These are phyloP conservation scores for Orbilia brochopaga DNA, from an alignment of 2,329 filamentous ascomycete species.

Conservation along the genomic window DNA sequence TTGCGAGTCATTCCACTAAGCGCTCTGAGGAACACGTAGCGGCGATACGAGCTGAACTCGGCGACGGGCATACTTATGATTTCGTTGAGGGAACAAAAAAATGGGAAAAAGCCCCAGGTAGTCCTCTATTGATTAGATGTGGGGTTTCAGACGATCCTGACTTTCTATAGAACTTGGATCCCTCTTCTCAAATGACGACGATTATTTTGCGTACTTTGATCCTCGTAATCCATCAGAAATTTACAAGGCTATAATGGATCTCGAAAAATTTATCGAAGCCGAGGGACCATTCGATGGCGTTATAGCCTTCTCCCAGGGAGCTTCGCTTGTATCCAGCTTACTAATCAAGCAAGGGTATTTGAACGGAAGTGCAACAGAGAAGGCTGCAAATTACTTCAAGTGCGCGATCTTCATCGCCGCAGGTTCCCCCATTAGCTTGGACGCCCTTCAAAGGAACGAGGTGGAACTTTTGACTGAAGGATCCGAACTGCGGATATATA, in stretches of 20 bases:
- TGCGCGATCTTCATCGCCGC: conserved; percentile 33
- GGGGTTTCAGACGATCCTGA: not conserved
- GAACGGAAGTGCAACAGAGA: not conserved
- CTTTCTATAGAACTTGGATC: not conserved
- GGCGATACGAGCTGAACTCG: not conserved
- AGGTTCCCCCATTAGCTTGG: conserved; percentile 11
- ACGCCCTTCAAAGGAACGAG: conserved; percentile 8
- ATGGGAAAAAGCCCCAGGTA: not conserved
- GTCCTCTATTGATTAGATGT: not conserved
- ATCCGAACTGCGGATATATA: conserved; percentile 18
- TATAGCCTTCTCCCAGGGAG: conserved; percentile 28
- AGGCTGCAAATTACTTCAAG: conserved; percentile 21
- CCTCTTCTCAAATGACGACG: conserved; percentile 32
- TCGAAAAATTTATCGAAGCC: conserved; percentile 22
- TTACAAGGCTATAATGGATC: conserved; percentile 6
- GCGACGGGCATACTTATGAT: conserved; percentile 1
- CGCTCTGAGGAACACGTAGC: not conserved
- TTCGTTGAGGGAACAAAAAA: not conserved
- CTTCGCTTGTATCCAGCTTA: not conserved
- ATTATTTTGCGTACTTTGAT: conserved; percentile 38
- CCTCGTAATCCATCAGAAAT: conserved; percentile 18
- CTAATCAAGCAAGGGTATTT: not conserved
- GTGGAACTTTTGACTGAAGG: conserved; percentile 2
- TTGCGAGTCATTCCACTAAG: no score
- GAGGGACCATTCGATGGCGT: conserved; percentile 38